These are phyloP conservation scores for Mentha longifolia DNA, from an alignment of 257 asterid species.

Conservation along the genomic window DNA sequence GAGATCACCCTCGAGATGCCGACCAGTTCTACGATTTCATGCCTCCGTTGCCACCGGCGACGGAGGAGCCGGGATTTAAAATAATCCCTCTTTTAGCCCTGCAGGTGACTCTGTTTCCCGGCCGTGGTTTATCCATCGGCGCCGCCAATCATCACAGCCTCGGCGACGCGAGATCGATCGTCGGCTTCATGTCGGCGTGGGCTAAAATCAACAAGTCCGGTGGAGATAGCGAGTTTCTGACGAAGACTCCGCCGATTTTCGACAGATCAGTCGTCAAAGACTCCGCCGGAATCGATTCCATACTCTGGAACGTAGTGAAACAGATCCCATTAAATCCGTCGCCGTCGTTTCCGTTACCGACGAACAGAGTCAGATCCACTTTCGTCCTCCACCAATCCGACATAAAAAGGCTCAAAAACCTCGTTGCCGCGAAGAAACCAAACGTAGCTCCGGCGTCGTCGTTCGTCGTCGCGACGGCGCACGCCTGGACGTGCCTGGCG, in stretches of 20 bases:
- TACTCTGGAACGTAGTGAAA: constrained; percentile 23
- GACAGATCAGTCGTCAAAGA: constrained; percentile 34
- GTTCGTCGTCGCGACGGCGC: constrained; percentile 39
- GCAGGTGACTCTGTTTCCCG: constrained; percentile 52
- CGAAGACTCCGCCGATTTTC: constrained; percentile 8
- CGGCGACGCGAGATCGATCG: constrained; percentile 52
- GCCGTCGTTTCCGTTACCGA: constrained; percentile 29
- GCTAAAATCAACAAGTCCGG: constrained; percentile 32
- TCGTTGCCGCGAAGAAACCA: constrained; percentile 33
- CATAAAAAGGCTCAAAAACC: constrained; percentile 36
- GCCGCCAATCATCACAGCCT: constrained; percentile 40
- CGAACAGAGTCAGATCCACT: constrained; percentile 46
- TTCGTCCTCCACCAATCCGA: constrained; percentile 36
- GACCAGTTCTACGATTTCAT: constrained; percentile 45
- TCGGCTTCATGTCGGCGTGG: constrained; percentile 50
- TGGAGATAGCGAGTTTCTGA: constrained; percentile 16
- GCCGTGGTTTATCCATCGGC: constrained; percentile 49
- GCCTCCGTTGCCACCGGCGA: constrained; percentile 38
- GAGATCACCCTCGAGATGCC: constrained; percentile 43
- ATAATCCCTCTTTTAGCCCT: constrained; percentile 44
- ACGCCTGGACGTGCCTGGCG: constrained; percentile 47
- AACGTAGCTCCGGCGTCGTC: constrained; percentile 19
- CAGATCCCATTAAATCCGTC: constrained; percentile 14
- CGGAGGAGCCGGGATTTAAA: constrained; percentile 25
- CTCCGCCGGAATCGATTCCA: constrained; percentile 25